A percentile compares a stretch with the other conserved stretches of the same genome.
phyloP scores from a whole-genome alignment of 805 yeast species.

The Teunomyces lycoperdinae region DNA sequence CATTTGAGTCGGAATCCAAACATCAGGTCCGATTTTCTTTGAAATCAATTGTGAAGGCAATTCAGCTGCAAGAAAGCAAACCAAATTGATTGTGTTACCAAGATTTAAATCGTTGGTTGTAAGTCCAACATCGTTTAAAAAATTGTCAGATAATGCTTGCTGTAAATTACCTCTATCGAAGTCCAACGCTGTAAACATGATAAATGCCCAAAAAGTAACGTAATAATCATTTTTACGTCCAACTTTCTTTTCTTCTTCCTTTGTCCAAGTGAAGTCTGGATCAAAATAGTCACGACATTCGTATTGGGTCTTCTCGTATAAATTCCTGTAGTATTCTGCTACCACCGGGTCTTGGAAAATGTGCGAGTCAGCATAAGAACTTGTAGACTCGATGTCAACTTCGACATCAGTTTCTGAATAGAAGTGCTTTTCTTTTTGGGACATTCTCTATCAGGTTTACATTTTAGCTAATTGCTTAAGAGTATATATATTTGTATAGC shows the following conservation, averaged over 20 bases:
- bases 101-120: constrained; percentile 58
- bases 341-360: constrained; percentile 34
- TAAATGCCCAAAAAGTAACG: constrained; percentile 56
- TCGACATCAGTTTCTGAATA: neutral
- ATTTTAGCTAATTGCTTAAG: neutral
- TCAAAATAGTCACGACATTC: constrained; percentile 35
- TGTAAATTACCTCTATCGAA: constrained; percentile 22
- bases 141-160: constrained; percentile 23
- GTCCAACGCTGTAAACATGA: constrained; percentile 27
- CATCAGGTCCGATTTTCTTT: constrained; percentile 58
- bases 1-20: constrained; percentile 25
- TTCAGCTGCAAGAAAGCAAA: constrained; percentile 55
- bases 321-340: constrained; percentile 26
- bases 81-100: constrained; percentile 54
- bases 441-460: neutral
- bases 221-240: constrained; percentile 52
- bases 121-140: constrained; percentile 34
- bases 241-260: constrained; percentile 34
- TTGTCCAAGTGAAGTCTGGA: constrained; percentile 32
- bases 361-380: constrained; percentile 7
- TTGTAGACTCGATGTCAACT: constrained; percentile 5
- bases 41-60: constrained; percentile 65
- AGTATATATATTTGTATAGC: too few species aligned
- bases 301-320: constrained; percentile 30
- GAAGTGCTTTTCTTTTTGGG: neutral